Percentiles rank a stretch among this genome's conserved stretches.
Evolutionary conservation across 495 filamentous ascomycete species (phyloP).

Genomic region (Aspergillus haitiensis): DNA sequence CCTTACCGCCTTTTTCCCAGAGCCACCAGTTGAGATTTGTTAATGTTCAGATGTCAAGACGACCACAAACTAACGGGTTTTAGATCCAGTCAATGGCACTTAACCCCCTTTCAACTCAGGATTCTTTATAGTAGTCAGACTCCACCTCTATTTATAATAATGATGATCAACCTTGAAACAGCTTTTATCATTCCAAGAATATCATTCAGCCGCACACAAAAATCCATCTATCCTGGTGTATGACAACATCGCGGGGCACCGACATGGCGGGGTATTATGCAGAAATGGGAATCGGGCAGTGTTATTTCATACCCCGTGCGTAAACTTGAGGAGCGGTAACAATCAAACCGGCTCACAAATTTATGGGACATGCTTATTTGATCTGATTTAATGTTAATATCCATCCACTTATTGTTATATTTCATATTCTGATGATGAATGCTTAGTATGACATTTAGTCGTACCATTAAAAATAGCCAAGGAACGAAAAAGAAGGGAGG

Average conservation of each 20-base stretch:
- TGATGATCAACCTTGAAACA: too few relatives aligned
- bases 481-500: too few relatives aligned
- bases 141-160: too few relatives aligned
- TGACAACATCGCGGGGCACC: constrained; percentile 26
- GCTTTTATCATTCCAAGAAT: neutral
- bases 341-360: too few relatives aligned
- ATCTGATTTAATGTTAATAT: too few relatives aligned
- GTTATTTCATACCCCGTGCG: too few relatives aligned
- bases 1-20: constrained; percentile 20
- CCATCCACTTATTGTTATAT: too few relatives aligned
- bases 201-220: constrained; percentile 9
- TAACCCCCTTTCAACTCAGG: neutral
- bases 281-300: neutral
- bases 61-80: neutral
- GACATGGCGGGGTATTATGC: constrained; percentile 25
- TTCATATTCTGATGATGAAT: too few relatives aligned
- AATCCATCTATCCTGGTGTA: constrained; percentile 1
- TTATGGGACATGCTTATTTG: too few relatives aligned
- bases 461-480: too few relatives aligned
- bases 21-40: neutral
- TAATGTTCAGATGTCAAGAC: neutral
- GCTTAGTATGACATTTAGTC: too few relatives aligned
- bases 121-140: neutral
- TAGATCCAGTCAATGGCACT: neutral
- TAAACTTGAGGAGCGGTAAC: too few relatives aligned